phyloP scores from a whole-genome alignment of 345 rosid genomes.

The Trapa incisa region DNA sequence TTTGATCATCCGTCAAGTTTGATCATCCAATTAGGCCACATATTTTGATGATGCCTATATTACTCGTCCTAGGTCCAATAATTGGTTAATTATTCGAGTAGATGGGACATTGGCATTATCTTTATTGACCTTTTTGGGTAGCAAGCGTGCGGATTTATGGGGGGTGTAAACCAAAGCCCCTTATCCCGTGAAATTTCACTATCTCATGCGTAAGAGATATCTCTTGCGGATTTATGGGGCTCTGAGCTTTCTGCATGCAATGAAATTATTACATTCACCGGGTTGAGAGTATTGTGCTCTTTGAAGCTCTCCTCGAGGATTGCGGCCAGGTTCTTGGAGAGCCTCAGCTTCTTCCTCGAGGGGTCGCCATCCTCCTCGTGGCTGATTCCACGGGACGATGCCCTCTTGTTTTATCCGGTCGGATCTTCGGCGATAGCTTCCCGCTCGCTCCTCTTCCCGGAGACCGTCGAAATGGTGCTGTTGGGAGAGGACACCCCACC shows the following conservation, averaged over 20 bases:
- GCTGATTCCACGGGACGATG: conserved; percentile 54
- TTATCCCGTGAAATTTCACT: neutral
- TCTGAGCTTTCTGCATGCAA: no score
- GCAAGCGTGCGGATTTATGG: conserved; percentile 2
- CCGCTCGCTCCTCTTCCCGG: conserved; percentile 83
- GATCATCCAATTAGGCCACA: no score
- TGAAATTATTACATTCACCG: conserved; percentile 28
- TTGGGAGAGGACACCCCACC: conserved; percentile 80
- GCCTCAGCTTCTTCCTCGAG: conserved; percentile 79
- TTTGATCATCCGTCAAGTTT: neutral
- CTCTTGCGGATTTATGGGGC: no score
- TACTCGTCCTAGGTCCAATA: neutral
- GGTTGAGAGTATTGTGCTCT: conserved; percentile 89
- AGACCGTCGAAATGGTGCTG: conserved; percentile 74
- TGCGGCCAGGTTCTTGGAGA: conserved; percentile 85
- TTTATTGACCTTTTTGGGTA: neutral
- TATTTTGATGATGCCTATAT: no score
- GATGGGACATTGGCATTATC: neutral
- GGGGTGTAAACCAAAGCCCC: neutral
- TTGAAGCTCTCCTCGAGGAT: conserved; percentile 87
- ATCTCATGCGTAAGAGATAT: neutral
- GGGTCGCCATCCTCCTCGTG: conserved; percentile 89
- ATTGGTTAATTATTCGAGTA: neutral
- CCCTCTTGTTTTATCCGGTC: conserved; percentile 37
- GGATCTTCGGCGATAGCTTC: conserved; percentile 42